A percentile compares a stretch with the other conserved stretches of the same genome.
These are phyloP conservation scores for Flaveria floridana DNA, from an alignment of 140 eudicot genomes.

Conservation along the genomic window DNA sequence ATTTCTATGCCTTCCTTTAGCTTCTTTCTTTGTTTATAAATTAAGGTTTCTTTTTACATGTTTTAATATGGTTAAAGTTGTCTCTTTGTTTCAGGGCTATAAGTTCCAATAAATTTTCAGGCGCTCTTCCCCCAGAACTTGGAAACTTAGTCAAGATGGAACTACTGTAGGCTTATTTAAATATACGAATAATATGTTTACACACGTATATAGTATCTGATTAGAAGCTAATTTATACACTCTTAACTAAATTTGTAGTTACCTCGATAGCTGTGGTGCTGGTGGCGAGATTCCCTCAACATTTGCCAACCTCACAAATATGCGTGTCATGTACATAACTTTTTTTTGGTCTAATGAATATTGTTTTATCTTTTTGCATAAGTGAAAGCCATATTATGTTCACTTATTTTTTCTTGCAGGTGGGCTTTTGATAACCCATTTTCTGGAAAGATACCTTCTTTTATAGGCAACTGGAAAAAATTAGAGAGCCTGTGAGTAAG, in stretches of 20 bases:
- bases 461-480: constrained; percentile 65
- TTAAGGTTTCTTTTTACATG: background rate
- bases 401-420: constrained; percentile 45
- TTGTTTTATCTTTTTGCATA: background rate
- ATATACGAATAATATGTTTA: constrained; percentile 11
- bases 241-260: constrained; percentile 40
- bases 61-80: constrained; percentile 12
- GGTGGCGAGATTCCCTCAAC: constrained; percentile 70
- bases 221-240: background rate
- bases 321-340: constrained; percentile 44
- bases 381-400: background rate
- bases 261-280: constrained; percentile 65
- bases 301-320: constrained; percentile 48
- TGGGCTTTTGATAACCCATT: constrained; percentile 68
- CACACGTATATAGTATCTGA: constrained; percentile 6
- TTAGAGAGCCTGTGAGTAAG: constrained; percentile 49
- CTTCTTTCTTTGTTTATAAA: background rate
- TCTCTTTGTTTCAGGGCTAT: constrained; percentile 51
- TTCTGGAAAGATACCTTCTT: constrained; percentile 64
- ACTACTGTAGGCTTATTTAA: constrained; percentile 43
- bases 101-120: constrained; percentile 67
- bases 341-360: background rate
- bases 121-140: constrained; percentile 69
- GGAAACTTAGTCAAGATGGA: constrained; percentile 49
- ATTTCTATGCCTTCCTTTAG: background rate